Evolutionary conservation across 106 monocot genomes (phyloP).

Genomic region (Narthecium ossifragum): DNA sequence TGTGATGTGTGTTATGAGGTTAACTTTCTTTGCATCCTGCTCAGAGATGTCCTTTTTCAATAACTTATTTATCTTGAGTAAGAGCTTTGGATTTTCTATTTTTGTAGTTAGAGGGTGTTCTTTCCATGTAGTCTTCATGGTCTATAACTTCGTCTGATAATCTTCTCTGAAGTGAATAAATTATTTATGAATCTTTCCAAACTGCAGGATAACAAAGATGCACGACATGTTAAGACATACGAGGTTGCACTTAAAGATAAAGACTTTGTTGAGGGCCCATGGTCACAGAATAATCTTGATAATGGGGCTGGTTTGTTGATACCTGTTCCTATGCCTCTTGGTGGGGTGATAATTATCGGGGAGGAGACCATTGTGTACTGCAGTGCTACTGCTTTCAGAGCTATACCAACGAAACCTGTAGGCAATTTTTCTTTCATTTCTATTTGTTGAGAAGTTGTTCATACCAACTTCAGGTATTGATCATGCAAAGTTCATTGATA

Average conservation of each 20-base stretch:
- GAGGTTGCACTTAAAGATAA: conserved; percentile 98
- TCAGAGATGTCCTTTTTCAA: too few relatives aligned
- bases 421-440: neutral
- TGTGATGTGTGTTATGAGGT: too few relatives aligned
- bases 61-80: too few relatives aligned
- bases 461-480: neutral
- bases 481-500: neutral
- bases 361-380: conserved; percentile 98
- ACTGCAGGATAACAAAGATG: conserved; percentile 95
- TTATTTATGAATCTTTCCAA: neutral
- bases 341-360: conserved; percentile 98
- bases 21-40: too few relatives aligned
- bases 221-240: conserved; percentile 96
- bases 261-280: conserved; percentile 96
- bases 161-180: neutral
- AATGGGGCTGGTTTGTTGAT: conserved; percentile 94
- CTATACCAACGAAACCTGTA: conserved; percentile 88
- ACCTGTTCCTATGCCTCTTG: conserved; percentile 93
- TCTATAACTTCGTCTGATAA: neutral
- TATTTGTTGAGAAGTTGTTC: neutral
- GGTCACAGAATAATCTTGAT: conserved; percentile 96
- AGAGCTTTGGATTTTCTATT: too few relatives aligned
- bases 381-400: conserved; percentile 77
- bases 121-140: too few relatives aligned
- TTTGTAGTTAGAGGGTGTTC: too few relatives aligned